Evolutionary conservation across 139 green algal species (phyloP).

Genomic region (Chlamydomonas sphaeroides): DNA sequence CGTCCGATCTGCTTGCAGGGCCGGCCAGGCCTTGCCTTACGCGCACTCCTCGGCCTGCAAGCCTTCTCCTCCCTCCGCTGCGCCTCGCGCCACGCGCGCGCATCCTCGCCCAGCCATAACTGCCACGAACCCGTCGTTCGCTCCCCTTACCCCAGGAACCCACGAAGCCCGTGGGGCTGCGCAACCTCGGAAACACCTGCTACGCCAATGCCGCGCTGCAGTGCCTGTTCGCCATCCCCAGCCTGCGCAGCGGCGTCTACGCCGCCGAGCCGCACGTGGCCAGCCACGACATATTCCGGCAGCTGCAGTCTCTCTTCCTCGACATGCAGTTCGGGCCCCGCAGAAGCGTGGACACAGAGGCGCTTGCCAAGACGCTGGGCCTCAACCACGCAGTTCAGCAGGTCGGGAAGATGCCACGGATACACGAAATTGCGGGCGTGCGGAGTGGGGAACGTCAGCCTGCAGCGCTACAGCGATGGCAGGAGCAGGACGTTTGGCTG

Average conservation of each 20-base stretch:
- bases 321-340: slow-evolving; percentile 68
- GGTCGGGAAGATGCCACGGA: slow-evolving; percentile 1
- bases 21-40: too few species aligned
- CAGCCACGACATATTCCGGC: slow-evolving; percentile 41
- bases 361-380: slow-evolving; percentile 28
- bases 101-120: too few species aligned
- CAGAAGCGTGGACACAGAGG: slow-evolving; percentile 28
- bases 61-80: too few species aligned
- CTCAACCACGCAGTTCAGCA: slow-evolving; percentile 83
- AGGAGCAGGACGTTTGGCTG: too few species aligned
- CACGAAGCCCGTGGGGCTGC: slow-evolving; percentile 69
- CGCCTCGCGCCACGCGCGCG: too few species aligned
- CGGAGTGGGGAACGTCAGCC: too few species aligned
- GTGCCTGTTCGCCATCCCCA: slow-evolving; percentile 75
- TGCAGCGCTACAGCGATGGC: too few species aligned
- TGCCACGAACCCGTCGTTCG: too few species aligned
- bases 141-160: slow-evolving; percentile 44
- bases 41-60: too few species aligned
- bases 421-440: too few species aligned
- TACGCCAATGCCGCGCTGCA: slow-evolving; percentile 90
- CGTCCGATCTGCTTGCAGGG: too few species aligned
- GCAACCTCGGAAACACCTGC: slow-evolving; percentile 92
- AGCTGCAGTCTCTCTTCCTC: slow-evolving; percentile 53
- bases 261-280: slow-evolving; percentile 42
- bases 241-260: slow-evolving; percentile 74